phyloP scores from a whole-genome alignment of 78 protist genomes.

The Pigoraptor vietnamica region DNA sequence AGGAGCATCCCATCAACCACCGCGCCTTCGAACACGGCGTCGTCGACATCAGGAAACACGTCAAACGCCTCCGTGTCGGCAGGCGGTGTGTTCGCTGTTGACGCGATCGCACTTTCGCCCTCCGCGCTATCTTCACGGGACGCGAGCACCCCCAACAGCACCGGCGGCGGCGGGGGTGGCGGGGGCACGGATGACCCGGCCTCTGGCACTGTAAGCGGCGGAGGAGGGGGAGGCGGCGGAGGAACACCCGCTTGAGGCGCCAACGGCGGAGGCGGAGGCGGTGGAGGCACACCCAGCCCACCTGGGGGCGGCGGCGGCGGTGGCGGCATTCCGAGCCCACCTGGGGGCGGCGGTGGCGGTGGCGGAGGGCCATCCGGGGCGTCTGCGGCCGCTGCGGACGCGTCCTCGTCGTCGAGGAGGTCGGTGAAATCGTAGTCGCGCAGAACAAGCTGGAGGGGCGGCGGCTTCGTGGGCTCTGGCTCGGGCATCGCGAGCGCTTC shows the following conservation, averaged over 20 bases:
- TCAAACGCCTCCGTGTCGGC: no score
- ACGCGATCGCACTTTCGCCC: no score
- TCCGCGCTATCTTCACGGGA: background rate
- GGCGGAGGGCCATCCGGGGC: background rate
- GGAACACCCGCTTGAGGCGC: background rate
- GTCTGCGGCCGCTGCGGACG: background rate
- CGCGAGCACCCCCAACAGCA: background rate
- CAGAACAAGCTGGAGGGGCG: background rate
- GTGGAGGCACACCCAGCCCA: no score
- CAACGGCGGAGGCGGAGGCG: background rate
- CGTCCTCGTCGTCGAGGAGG: background rate
- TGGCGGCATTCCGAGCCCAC: no score
- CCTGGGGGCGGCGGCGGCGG: no score
- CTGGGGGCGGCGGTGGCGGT: background rate
- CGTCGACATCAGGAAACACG: no score
- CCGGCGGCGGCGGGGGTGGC: background rate
- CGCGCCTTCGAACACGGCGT: no score
- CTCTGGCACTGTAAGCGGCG: background rate
- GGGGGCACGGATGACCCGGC: background rate
- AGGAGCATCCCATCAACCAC: no score
- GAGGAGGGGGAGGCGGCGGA: background rate
- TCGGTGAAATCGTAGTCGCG: background rate
- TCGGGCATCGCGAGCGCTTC: background rate
- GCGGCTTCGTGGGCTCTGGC: background rate
- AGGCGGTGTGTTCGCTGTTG: no score